These are phyloP conservation scores for Tetrapisispora taiwanensis DNA, from an alignment of 805 yeast species.

Conservation along the genomic window DNA sequence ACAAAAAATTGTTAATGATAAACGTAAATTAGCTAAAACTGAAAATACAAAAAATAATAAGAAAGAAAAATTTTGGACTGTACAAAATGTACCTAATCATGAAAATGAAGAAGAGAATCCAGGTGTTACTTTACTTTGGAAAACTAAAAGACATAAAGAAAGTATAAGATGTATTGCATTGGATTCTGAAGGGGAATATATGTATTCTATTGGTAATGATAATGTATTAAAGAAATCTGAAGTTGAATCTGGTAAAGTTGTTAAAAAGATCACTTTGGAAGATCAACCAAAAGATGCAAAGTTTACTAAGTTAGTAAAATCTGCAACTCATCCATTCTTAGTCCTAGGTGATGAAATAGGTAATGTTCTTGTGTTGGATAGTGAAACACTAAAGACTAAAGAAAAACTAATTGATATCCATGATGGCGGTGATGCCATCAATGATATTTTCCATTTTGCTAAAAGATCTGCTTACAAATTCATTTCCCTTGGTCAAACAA, in stretches of 20 bases:
- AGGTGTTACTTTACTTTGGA: slow-evolving; percentile 47
- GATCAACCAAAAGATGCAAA: slow-evolving; percentile 10
- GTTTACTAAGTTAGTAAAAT: slow-evolving; percentile 29
- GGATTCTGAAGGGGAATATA: slow-evolving; percentile 38
- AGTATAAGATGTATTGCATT: slow-evolving; percentile 68
- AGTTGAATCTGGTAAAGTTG: slow-evolving; percentile 65
- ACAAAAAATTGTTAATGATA: slow-evolving; percentile 21
- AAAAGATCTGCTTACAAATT: slow-evolving; percentile 63
- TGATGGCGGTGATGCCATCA: slow-evolving; percentile 68
- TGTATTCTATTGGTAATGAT: slow-evolving; percentile 74
- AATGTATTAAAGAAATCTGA: slow-evolving; percentile 65
- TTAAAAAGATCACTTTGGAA: slow-evolving; percentile 36
- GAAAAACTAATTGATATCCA: slow-evolving; percentile 48
- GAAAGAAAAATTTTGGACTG: slow-evolving; percentile 35
- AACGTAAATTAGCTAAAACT: slow-evolving; percentile 3
- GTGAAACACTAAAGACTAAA: slow-evolving; percentile 40
- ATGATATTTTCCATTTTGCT: slow-evolving; percentile 60
- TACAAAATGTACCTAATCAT: slow-evolving; percentile 10
- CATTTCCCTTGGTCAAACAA: slow-evolving; percentile 73
- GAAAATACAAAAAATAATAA: slow-evolving; percentile 30
- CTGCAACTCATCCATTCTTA: slow-evolving; percentile 33
- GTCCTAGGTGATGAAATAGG: slow-evolving; percentile 64
- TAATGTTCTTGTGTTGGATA: slow-evolving; percentile 50
- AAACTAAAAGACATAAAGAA: slow-evolving; percentile 82
- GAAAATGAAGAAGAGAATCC: slow-evolving; percentile 7